A percentile compares a stretch with the other conserved stretches of the same genome.
Conservation (phyloP, 495 filamentous ascomycete species). For the Neurospora sp. region DNA sequence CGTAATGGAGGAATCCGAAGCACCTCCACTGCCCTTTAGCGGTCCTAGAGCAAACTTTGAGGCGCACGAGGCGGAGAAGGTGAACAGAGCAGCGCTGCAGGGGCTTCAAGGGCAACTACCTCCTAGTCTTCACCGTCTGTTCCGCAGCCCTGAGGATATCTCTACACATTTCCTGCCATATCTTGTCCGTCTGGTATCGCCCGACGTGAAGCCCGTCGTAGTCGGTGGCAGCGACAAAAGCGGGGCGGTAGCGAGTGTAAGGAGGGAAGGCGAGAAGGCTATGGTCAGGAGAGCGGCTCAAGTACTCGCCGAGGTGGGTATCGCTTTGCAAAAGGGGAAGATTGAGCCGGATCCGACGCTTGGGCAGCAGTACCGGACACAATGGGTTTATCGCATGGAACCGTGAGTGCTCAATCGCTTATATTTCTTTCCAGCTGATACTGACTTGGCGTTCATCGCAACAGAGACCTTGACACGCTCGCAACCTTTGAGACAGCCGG, state of each 20-base stretch:
- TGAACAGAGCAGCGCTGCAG: constrained; percentile 44
- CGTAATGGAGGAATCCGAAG: constrained; percentile 39
- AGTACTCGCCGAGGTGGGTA: constrained; percentile 67
- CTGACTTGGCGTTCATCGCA: background rate
- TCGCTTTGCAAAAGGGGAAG: constrained; percentile 71
- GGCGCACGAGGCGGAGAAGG: constrained; percentile 66
- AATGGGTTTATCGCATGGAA: constrained; percentile 90
- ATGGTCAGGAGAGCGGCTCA: constrained; percentile 70
- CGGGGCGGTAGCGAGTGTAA: constrained; percentile 67
- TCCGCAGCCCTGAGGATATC: constrained; percentile 64
- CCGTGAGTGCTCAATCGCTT: constrained; percentile 49
- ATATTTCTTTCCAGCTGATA: background rate
- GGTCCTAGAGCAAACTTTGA: constrained; percentile 70
- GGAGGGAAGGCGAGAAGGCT: constrained; percentile 70
- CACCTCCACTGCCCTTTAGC: constrained; percentile 59
- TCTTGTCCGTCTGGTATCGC: constrained; percentile 70
- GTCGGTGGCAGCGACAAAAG: constrained; percentile 59
- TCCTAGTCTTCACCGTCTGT: constrained; percentile 57
- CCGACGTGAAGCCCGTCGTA: constrained; percentile 86
- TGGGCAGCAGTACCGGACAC: constrained; percentile 35
- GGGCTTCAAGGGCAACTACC: constrained; percentile 44
- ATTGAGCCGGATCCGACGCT: constrained; percentile 50
- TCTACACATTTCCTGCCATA: constrained; percentile 77
- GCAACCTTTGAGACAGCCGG: constrained; percentile 48
- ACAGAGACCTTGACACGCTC: constrained; percentile 53